phyloP scores from a whole-genome alignment of 306 rosid genomes.

The Hippophae tibetana region DNA sequence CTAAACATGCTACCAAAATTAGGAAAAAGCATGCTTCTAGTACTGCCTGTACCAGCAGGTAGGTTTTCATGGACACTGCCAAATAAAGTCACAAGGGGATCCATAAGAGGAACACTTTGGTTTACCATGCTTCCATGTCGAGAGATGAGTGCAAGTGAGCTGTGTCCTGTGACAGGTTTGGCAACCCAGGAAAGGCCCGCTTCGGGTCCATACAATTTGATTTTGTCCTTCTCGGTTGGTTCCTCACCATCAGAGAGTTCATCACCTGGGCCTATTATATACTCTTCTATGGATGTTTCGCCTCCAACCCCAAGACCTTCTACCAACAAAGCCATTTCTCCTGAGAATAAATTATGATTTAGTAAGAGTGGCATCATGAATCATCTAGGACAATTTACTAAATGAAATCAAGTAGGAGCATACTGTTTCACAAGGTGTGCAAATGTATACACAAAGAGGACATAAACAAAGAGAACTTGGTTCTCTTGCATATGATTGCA shows the following conservation, averaged over 20 bases:
- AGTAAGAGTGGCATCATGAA: slow-evolving; percentile 7
- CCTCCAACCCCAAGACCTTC: slow-evolving; percentile 86
- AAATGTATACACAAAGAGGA: too few relatives aligned
- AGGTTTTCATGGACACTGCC: slow-evolving; percentile 73
- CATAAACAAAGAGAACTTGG: too few relatives aligned
- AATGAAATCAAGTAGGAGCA: too few relatives aligned
- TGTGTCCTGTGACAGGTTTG: slow-evolving; percentile 66
- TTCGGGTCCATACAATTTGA: slow-evolving; percentile 70
- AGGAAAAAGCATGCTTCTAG: slow-evolving; percentile 55
- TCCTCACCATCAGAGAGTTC: slow-evolving; percentile 42
- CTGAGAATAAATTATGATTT: slow-evolving; percentile 22
- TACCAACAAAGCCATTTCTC: slow-evolving; percentile 73
- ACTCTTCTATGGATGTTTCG: slow-evolving; percentile 62
- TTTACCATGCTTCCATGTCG: slow-evolving; percentile 83
- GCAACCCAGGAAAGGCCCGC: slow-evolving; percentile 86
- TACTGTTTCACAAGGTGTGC: too few relatives aligned
- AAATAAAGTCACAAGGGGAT: slow-evolving; percentile 68
- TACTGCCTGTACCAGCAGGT: slow-evolving; percentile 57
- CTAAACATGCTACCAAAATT: slow-evolving; percentile 83
- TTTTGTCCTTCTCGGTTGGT: slow-evolving; percentile 47
- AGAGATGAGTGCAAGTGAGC: slow-evolving; percentile 63
- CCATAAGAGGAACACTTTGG: slow-evolving; percentile 59
- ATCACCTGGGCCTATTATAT: slow-evolving; percentile 64
- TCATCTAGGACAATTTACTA: background rate
- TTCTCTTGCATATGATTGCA: too few relatives aligned